Conservation (phyloP, 208 protist genomes). For the Sergeia podlipaevii region DNA sequence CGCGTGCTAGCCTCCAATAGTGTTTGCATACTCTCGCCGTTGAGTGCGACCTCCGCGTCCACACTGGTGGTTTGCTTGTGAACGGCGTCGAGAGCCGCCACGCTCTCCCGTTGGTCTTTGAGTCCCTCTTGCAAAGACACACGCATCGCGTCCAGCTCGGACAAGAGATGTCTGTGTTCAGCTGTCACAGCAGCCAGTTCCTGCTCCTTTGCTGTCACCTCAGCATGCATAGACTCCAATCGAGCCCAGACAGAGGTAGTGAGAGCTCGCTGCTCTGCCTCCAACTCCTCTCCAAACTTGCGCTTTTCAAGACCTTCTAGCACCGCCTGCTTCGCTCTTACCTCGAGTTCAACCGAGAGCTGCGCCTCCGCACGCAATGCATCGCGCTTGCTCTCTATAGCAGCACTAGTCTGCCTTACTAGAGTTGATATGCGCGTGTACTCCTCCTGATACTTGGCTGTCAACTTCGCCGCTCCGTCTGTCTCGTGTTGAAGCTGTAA, state of each 20-base stretch:
- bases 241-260: slow-evolving; percentile 32
- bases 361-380: slow-evolving; percentile 16
- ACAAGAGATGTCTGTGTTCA: slow-evolving; percentile 27
- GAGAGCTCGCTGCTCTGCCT: slow-evolving; percentile 23
- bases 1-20: slow-evolving; percentile 9
- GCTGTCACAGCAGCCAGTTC: slow-evolving; percentile 20
- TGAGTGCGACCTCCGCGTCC: slow-evolving; percentile 34
- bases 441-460: slow-evolving; percentile 7
- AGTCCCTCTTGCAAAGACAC: slow-evolving; percentile 23
- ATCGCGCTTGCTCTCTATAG: background rate
- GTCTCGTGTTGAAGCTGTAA: slow-evolving; percentile 22
- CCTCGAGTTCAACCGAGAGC: slow-evolving; percentile 21
- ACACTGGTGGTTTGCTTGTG: slow-evolving; percentile 18
- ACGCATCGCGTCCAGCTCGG: slow-evolving; percentile 32
- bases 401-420: slow-evolving; percentile 3
- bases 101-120: slow-evolving; percentile 36
- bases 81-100: slow-evolving; percentile 36
- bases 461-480: slow-evolving; percentile 14
- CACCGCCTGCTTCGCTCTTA: slow-evolving; percentile 32
- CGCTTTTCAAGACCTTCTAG: slow-evolving; percentile 23
- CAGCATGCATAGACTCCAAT: slow-evolving; percentile 20
- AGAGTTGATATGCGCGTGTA: slow-evolving; percentile 9
- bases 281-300: slow-evolving; percentile 35
- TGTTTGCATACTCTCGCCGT: slow-evolving; percentile 29
- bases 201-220: slow-evolving; percentile 8